Evolutionary conservation across 371 early-diverging fungal species (phyloP).

Genomic region (Mucor lusitanicus): DNA sequence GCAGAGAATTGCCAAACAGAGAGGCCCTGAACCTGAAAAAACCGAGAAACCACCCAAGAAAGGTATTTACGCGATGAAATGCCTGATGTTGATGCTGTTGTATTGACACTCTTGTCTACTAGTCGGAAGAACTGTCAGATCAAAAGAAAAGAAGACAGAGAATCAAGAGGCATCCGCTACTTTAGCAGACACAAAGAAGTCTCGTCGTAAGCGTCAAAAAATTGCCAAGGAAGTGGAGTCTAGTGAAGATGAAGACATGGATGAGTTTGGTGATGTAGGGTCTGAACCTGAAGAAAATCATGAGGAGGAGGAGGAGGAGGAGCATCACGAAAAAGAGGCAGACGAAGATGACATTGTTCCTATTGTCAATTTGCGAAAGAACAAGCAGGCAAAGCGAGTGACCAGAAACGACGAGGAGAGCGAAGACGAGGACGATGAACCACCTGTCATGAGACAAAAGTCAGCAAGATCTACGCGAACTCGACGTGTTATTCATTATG

Average conservation of each 20-base stretch:
- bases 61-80: not conserved
- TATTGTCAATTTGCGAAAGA: conserved; percentile 8
- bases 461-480: not conserved
- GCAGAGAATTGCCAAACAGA: conserved; percentile 47
- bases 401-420: not conserved
- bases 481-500: not conserved
- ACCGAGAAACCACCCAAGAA: conserved; percentile 15
- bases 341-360: conserved; percentile 1
- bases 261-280: conserved; percentile 1
- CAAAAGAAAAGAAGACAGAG: not conserved
- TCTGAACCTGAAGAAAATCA: conserved; percentile 7
- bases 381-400: not conserved
- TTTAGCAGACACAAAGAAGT: not conserved
- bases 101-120: not conserved
- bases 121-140: conserved; percentile 6
- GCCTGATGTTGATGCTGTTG: too few relatives aligned
- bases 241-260: conserved; percentile 13
- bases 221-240: conserved; percentile 3
- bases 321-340: not conserved
- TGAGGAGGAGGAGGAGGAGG: conserved; percentile 2
- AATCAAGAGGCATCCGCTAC: not conserved
- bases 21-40: conserved; percentile 24
- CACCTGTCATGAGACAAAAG: not conserved
- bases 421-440: not conserved
- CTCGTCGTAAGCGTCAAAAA: conserved; percentile 14